phyloP scores from a whole-genome alignment of 2,329 filamentous ascomycete species.

The Sporothrix humicola region DNA sequence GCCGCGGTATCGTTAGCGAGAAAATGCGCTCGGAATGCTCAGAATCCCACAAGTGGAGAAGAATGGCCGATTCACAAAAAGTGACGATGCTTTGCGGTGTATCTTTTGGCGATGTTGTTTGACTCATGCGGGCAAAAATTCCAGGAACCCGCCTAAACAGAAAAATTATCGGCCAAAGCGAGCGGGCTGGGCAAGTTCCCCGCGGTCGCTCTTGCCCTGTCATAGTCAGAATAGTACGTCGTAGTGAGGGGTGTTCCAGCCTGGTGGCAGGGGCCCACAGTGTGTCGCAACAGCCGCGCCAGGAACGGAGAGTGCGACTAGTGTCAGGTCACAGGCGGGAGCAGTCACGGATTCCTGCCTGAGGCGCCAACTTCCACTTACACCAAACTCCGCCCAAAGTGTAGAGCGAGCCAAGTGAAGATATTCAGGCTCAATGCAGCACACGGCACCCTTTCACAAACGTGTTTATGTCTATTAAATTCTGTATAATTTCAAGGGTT shows the following conservation, averaged over 20 bases:
- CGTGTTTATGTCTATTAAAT: background rate
- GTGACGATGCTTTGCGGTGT: constrained; percentile 17
- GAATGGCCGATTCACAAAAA: background rate
- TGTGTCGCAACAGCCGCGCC: constrained; percentile 14
- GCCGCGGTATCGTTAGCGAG: background rate
- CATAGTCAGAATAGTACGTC: background rate
- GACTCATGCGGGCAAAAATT: constrained; percentile 33
- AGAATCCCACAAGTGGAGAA: background rate
- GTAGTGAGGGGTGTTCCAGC: constrained; percentile 32
- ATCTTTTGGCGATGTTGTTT: constrained; percentile 19
- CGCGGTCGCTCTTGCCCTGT: constrained; percentile 18
- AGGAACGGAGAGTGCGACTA: background rate
- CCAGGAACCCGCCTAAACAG: constrained; percentile 21
- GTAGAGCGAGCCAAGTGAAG: background rate
- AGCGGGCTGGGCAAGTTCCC: constrained; percentile 14
- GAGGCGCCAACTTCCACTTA: constrained; percentile 25
- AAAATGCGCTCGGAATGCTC: background rate
- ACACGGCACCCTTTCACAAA: background rate
- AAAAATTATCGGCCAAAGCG: constrained; percentile 27
- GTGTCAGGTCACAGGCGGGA: background rate
- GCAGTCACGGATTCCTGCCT: constrained; percentile 27
- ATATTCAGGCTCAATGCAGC: constrained; percentile 11
- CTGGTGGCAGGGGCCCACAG: constrained; percentile 26
- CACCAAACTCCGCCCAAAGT: background rate
- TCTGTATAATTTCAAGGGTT: background rate